Evolutionary conservation across 1,284 basidiomycete species (phyloP).

Genomic region (Mixia osmundae): DNA sequence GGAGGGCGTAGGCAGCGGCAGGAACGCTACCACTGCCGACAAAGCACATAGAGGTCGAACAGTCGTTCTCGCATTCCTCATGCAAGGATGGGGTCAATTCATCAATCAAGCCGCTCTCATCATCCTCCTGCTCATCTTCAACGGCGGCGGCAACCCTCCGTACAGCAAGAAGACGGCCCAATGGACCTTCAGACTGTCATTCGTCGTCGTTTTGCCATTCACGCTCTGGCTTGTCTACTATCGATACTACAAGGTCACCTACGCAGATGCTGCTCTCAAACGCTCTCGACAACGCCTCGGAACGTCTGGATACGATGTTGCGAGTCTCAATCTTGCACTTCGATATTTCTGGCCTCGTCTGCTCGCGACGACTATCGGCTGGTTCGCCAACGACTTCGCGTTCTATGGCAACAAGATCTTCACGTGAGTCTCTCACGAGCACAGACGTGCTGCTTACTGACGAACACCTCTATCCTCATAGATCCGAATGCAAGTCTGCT

Average conservation of each 20-base stretch:
- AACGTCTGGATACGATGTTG: slow-evolving; percentile 29
- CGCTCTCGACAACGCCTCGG: slow-evolving; percentile 26
- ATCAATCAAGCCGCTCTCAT: slow-evolving; percentile 30
- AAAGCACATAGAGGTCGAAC: slow-evolving; percentile 32
- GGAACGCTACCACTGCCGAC: slow-evolving; percentile 25
- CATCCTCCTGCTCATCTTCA: slow-evolving; percentile 30
- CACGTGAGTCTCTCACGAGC: slow-evolving; percentile 1
- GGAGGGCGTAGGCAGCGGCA: slow-evolving; percentile 25
- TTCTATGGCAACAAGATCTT: slow-evolving; percentile 26
- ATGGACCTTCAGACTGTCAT: slow-evolving; percentile 31
- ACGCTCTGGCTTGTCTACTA: slow-evolving; percentile 32
- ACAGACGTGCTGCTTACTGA: too few species aligned
- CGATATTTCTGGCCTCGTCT: slow-evolving; percentile 2
- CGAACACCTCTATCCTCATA: too few species aligned
- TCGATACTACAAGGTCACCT: slow-evolving; percentile 28
- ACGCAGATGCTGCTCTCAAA: slow-evolving; percentile 20
- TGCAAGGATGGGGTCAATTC: slow-evolving; percentile 12
- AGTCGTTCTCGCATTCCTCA: slow-evolving; percentile 25
- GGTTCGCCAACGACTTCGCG: slow-evolving; percentile 27
- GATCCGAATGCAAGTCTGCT: too few species aligned
- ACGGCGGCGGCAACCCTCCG: slow-evolving; percentile 20
- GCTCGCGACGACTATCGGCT: not conserved
- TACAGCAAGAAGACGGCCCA: slow-evolving; percentile 27
- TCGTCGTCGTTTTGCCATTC: slow-evolving; percentile 28
- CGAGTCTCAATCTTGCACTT: slow-evolving; percentile 27